Conservation (phyloP, 208 protist genomes). For the Crithidia acanthocephali region DNA sequence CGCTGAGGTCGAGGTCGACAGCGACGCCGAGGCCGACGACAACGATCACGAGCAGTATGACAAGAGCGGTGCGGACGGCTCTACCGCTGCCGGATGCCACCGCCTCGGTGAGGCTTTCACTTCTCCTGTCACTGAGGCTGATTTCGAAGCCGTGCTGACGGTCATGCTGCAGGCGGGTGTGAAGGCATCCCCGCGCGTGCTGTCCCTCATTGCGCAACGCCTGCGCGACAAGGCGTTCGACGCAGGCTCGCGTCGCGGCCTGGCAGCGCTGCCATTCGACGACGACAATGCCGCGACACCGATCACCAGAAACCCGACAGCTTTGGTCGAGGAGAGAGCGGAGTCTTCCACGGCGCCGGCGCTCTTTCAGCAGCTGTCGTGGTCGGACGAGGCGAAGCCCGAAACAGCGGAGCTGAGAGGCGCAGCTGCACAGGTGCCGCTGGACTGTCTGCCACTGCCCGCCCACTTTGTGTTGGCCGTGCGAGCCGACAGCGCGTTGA, state of each 20-base stretch:
- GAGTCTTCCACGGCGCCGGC: not conserved
- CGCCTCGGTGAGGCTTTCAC: constrained; percentile 12
- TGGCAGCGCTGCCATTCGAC: not conserved
- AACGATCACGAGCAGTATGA: not conserved
- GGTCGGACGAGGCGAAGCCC: not conserved
- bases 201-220: constrained; percentile 1
- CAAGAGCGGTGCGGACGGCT: not conserved
- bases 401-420: not conserved
- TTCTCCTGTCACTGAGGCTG: constrained; percentile 19
- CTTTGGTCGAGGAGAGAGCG: not conserved
- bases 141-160: constrained; percentile 42
- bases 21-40: not conserved
- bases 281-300: not conserved
- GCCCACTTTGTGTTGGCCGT: constrained; percentile 69
- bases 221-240: constrained; percentile 7
- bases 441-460: constrained; percentile 22
- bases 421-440: not conserved
- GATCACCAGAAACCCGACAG: no score
- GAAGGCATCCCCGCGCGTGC: constrained; percentile 19
- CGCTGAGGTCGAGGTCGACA: not conserved
- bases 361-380: not conserved
- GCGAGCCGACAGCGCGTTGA: constrained; percentile 41
- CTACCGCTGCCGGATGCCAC: not conserved
- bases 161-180: constrained; percentile 27
- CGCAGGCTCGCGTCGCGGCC: not conserved